Evolutionary conservation across 2,329 filamentous ascomycete genomes (phyloP), one percentile per base, ranked within the genome.

Genomic region (Cordyceps farinosa): DNA sequence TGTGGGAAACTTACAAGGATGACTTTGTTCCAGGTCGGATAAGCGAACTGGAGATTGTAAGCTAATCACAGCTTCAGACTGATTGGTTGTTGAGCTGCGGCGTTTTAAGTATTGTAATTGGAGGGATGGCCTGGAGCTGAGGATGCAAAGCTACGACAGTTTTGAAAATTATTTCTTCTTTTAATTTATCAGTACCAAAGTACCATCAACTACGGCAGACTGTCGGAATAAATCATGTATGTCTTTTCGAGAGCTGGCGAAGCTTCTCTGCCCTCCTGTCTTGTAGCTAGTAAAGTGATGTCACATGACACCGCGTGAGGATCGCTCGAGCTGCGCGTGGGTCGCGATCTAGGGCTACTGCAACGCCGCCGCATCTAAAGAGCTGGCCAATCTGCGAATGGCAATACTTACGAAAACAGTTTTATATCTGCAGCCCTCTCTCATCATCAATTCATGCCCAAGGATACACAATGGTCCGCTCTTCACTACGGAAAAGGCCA

Each of bases 1-100:
- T 94, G 27, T 95, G 90, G 88, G 84, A 91, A 58, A 80, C 84
- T 42, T 91, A 91, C 81, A 93, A 92, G 78, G 89, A 92, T 68
- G 83, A 85, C 29, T 94, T 92, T 78, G 84, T 88, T 0, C 78
- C 78, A 52, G 78, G 86, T 32, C 78, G 89, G 45, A 81, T 78
- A 64, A 84, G 83, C 62, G 90, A 93, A 72, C 72, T 92, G 75
- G 80, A 87, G 72, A 87, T 92, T 61, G 40, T 51, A 29, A 61
- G 40, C 38, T 61, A 42, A 42, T 15, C 13, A 13, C 5, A 40
- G 38, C 38, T 4, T 11, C 38, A 13, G 22, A 22, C 22, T 22
- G 22, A 22, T 22, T 22, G 22, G 22, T 22, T 22, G 22, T 22
- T 22, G 22, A 22, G 22, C 22, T 22, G 22, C 22, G 22, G 22